Evolutionary conservation across 805 yeast genomes (phyloP).

Genomic region (Yarrowia osloensis): DNA sequence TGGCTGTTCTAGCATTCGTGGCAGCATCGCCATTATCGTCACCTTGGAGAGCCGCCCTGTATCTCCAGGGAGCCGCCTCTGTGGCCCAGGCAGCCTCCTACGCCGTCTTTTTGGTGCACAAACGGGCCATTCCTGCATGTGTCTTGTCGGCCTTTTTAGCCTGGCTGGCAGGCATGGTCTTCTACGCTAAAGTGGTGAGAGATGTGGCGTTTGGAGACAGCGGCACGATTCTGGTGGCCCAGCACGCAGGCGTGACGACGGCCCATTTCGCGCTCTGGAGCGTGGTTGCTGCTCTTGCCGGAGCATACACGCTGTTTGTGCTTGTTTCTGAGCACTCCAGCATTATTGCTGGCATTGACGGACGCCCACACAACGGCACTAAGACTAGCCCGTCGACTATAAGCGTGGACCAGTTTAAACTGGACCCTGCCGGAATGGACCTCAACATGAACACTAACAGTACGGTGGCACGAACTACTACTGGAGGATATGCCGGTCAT

Average conservation of each 20-base stretch:
- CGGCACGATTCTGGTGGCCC: background rate
- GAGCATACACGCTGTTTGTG: background rate
- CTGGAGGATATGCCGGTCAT: background rate
- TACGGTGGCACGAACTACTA: background rate
- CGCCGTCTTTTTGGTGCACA: constrained; percentile 1
- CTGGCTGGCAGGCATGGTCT: background rate
- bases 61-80: constrained; percentile 3
- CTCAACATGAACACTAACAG: constrained; percentile 7
- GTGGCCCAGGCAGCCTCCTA: background rate
- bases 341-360: background rate
- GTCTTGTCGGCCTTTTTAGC: background rate
- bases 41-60: background rate
- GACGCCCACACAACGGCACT: background rate
- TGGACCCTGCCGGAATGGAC: background rate
- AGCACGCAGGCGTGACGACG: background rate
- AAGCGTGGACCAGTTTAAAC: constrained; percentile 11
- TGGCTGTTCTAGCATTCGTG: constrained; percentile 19
- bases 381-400: background rate
- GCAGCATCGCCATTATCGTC: background rate
- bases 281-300: background rate
- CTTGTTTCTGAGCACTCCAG: background rate
- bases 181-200: constrained; percentile 9
- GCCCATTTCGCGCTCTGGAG: constrained; percentile 9
- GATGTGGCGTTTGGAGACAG: background rate
- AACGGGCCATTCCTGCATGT: background rate